These are phyloP conservation scores for Zygosaccharomyces lentus DNA, from an alignment of 805 yeast species.

Conservation along the genomic window DNA sequence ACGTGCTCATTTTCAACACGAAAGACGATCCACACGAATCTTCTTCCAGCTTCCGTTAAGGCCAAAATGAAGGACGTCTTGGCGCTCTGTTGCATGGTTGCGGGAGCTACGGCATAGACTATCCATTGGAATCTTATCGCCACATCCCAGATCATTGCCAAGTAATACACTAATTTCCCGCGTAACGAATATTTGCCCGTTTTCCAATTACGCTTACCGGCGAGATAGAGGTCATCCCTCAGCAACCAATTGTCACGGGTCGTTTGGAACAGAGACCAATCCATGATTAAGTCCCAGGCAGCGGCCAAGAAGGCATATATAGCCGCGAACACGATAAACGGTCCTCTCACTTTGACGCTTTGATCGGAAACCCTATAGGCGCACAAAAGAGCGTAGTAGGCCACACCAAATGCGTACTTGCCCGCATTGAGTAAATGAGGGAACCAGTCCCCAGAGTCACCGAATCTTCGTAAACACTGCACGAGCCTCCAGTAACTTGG, in stretches of 20 bases:
- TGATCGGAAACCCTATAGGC: constrained; percentile 53
- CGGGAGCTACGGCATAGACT: constrained; percentile 73
- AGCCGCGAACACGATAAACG: constrained; percentile 69
- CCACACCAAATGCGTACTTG: constrained; percentile 65
- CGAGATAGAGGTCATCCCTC: constrained; percentile 69
- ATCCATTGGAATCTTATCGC: constrained; percentile 86
- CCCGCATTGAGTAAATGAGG: constrained; percentile 89
- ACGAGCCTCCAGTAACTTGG: constrained; percentile 89
- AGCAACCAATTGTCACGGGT: constrained; percentile 53
- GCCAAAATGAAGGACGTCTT: constrained; percentile 80
- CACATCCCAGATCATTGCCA: constrained; percentile 70
- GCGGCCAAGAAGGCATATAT: constrained; percentile 67
- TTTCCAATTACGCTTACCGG: constrained; percentile 37
- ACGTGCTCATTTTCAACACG: constrained; percentile 97
- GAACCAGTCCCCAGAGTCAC: constrained; percentile 92
- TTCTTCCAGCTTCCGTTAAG: constrained; percentile 70
- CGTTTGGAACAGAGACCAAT: constrained; percentile 83
- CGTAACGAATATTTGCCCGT: constrained; percentile 28
- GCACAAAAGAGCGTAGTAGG: constrained; percentile 70
- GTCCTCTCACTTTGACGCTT: constrained; percentile 40
- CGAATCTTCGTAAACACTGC: constrained; percentile 87
- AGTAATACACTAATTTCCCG: constrained; percentile 53
- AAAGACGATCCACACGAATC: constrained; percentile 86
- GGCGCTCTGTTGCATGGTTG: constrained; percentile 82
- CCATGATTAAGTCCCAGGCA: constrained; percentile 91